phyloP scores from a whole-genome alignment of 805 yeast genomes.

The Clavispora fructus region DNA sequence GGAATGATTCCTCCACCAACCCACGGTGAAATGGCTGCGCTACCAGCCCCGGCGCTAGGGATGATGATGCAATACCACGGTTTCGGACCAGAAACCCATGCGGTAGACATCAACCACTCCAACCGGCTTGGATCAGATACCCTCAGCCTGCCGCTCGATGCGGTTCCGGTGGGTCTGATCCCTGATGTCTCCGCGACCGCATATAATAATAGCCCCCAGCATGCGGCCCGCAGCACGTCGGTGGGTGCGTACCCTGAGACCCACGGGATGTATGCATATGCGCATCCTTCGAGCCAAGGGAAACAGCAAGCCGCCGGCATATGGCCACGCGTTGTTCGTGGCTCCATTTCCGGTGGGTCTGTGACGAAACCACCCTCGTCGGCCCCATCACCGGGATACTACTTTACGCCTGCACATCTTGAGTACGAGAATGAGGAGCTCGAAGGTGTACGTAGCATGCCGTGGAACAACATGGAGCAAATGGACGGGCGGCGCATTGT shows the following conservation, averaged over 20 bases:
- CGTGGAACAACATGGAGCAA: slow-evolving; percentile 44
- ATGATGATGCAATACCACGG: background rate
- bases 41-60: background rate
- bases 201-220: background rate
- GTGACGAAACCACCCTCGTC: slow-evolving; percentile 51
- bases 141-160: background rate
- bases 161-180: background rate
- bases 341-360: slow-evolving; percentile 55
- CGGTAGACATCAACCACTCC: background rate
- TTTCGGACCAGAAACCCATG: background rate
- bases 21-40: background rate
- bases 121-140: background rate
- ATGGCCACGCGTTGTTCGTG: slow-evolving; percentile 32
- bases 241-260: slow-evolving; percentile 5
- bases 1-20: background rate
- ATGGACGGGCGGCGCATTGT: slow-evolving; percentile 52
- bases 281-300: background rate
- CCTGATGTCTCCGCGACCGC: background rate
- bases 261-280: slow-evolving; percentile 28
- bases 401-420: slow-evolving; percentile 43
- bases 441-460: slow-evolving; percentile 45
- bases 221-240: background rate
- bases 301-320: background rate
- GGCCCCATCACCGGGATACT: slow-evolving; percentile 21
- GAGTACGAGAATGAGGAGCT: slow-evolving; percentile 41